A percentile compares a stretch with the other conserved stretches of the same genome.
These are phyloP conservation scores for Microdochium bolleyi DNA, from an alignment of 2,329 filamentous ascomycete species.

Conservation along the genomic window DNA sequence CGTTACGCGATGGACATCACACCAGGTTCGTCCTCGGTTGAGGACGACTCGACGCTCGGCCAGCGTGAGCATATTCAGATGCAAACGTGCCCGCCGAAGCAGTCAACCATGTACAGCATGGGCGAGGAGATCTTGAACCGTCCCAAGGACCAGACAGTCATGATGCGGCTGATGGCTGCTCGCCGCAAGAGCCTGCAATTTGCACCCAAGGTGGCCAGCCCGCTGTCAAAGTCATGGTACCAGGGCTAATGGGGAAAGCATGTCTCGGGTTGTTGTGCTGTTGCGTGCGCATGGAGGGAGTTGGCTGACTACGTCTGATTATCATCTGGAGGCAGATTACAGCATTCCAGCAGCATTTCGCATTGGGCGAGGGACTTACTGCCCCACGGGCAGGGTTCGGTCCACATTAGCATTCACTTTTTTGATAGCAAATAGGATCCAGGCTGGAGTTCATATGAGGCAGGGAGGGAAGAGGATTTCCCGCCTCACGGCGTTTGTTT, in stretches of 20 bases:
- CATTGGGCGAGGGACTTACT: no score
- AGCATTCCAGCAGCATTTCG: no score
- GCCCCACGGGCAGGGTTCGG: no score
- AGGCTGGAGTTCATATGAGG: no score
- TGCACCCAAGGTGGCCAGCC: constrained; percentile 68
- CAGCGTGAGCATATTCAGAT: constrained; percentile 30
- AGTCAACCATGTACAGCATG: constrained; percentile 25
- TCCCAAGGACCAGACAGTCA: constrained; percentile 47
- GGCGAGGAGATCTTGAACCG: constrained; percentile 35
- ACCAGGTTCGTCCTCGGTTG: constrained; percentile 33
- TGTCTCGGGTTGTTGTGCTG: not conserved
- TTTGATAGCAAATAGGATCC: no score
- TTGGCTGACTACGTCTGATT: no score
- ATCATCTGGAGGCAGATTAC: no score
- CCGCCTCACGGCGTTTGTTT: no score
- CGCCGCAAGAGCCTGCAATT: constrained; percentile 72
- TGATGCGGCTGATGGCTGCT: constrained; percentile 60
- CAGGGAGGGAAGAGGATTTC: no score
- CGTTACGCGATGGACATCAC: constrained; percentile 41
- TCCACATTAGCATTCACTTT: no score
- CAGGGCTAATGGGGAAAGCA: constrained; percentile 4
- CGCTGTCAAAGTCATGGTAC: constrained; percentile 52
- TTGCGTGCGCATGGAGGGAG: not conserved
- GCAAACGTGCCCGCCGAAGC: constrained; percentile 48
- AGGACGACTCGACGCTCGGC: constrained; percentile 24